Percentiles rank a stretch among this genome's conserved stretches.
phyloP scores from a whole-genome alignment of 2,329 filamentous ascomycete species.

The Venturia oleaginea region DNA sequence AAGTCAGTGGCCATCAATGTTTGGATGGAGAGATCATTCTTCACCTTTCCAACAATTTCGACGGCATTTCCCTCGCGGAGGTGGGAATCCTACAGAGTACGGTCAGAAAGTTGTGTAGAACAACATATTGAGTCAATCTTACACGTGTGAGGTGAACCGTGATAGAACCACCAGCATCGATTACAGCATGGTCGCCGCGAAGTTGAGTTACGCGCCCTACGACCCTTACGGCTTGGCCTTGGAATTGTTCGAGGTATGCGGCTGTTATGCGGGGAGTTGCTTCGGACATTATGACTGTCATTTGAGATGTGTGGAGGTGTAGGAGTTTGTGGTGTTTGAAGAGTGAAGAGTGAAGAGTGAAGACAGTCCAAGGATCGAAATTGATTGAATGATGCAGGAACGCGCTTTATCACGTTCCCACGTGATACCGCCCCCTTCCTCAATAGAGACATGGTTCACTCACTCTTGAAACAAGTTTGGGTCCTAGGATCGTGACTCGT shows the following conservation, averaged over 20 bases:
- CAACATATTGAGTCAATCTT: constrained; percentile 32
- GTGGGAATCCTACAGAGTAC: constrained; percentile 52
- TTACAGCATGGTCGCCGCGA: constrained; percentile 66
- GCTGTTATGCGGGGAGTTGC: constrained; percentile 72
- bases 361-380: too few species aligned
- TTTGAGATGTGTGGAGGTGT: neutral
- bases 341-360: too few species aligned
- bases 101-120: neutral
- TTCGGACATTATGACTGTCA: neutral
- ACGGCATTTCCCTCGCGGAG: constrained; percentile 60
- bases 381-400: neutral
- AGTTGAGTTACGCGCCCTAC: constrained; percentile 78
- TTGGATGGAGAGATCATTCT: constrained; percentile 61
- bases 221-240: constrained; percentile 65
- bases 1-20: constrained; percentile 62
- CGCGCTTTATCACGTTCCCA: neutral
- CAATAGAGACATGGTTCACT: neutral
- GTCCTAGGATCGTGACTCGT: neutral
- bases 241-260: constrained; percentile 66
- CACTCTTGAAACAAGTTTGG: neutral
- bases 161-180: constrained; percentile 72
- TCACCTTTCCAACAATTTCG: constrained; percentile 74
- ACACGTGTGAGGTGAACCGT: constrained; percentile 67
- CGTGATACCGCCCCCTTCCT: neutral
- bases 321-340: neutral